Evolutionary conservation across 495 filamentous ascomycete species (phyloP), one percentile per base, ranked within the genome.

Genomic region (Glonium stellatum): DNA sequence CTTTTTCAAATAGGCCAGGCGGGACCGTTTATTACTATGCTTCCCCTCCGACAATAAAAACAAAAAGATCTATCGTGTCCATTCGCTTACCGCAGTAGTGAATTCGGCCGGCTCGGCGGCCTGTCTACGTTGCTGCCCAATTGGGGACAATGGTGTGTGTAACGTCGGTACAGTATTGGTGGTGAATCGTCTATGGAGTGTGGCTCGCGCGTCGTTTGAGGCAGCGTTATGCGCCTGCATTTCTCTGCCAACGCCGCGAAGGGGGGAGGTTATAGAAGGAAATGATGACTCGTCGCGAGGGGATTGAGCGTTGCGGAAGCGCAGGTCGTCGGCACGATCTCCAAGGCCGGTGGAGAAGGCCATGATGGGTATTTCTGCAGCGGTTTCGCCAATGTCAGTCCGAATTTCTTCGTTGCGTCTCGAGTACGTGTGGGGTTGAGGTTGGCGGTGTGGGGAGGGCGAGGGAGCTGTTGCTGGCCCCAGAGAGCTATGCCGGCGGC

Each of bases 131-230:
- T 81, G 76, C 74, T 85, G 80, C 48, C 80, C 84, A 71, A 95
- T 80, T 59, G 87, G 84, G 52, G 81, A 86, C 78, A 92, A 61
- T 46, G 67, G 58, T 0, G 69, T 65, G 37, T 53, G 58, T 31
- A 67, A 50, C 66, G 87, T 88, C 63, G 89, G 87, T 72, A 95
- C 78, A 75, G 87, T 88, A 68, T 90, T 88, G 57, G 90, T 93
- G 57, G 93, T 98, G 77, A 97, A 97, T 61, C 93, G 87, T 72
- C 93, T 87, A 73, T 91, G 89, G 63, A 96, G 77, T 63, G 84
- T 85, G 44, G 80, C 79, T 72, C 90, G 82, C 54, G 80, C 79
- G 63, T 90, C 87, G 63, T 79, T 81, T n/a, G 58, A 58, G 34
- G 60, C 27, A 5, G 60, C 35, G 21, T 54, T 62, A 22, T 57